phyloP scores from a whole-genome alignment of 306 rosid species.

The Casuarina cunninghamiana region DNA sequence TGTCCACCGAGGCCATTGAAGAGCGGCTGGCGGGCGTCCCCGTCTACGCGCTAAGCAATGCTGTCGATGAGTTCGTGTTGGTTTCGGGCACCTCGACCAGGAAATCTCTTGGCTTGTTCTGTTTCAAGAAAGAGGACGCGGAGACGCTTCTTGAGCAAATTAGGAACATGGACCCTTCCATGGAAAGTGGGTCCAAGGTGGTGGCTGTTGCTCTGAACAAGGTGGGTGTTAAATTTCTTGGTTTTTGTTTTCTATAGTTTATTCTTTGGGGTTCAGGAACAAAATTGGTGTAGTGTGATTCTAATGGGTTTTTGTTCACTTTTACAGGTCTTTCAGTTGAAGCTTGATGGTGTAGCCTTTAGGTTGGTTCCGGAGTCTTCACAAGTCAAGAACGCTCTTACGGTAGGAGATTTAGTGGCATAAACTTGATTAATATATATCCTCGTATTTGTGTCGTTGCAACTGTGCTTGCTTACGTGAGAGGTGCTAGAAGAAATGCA shows the following conservation, averaged over 20 bases:
- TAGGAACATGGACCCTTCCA: constrained; percentile 52
- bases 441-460: background rate
- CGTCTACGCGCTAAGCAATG: constrained; percentile 87
- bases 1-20: constrained; percentile 69
- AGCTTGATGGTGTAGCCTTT: constrained; percentile 84
- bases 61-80: constrained; percentile 72
- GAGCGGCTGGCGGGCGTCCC: constrained; percentile 85
- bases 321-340: constrained; percentile 79
- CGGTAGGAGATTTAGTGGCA: constrained; percentile 41
- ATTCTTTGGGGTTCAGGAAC: background rate
- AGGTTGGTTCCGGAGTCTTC: constrained; percentile 82
- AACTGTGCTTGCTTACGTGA: background rate
- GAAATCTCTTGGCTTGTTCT: constrained; percentile 74
- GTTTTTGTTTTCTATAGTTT: background rate
- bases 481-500: background rate
- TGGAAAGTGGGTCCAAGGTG: constrained; percentile 72
- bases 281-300: constrained; percentile 1
- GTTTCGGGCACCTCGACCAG: constrained; percentile 67
- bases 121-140: constrained; percentile 86
- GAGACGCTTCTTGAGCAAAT: constrained; percentile 73
- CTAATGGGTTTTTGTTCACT: constrained; percentile 3
- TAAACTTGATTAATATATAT: background rate
- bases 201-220: constrained; percentile 85
- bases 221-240: constrained; percentile 37
- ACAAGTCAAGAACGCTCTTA: constrained; percentile 69